Evolutionary conservation across 2,329 filamentous ascomycete species (phyloP), one percentile per base, ranked within the genome.

Genomic region (Xylariales sp.): DNA sequence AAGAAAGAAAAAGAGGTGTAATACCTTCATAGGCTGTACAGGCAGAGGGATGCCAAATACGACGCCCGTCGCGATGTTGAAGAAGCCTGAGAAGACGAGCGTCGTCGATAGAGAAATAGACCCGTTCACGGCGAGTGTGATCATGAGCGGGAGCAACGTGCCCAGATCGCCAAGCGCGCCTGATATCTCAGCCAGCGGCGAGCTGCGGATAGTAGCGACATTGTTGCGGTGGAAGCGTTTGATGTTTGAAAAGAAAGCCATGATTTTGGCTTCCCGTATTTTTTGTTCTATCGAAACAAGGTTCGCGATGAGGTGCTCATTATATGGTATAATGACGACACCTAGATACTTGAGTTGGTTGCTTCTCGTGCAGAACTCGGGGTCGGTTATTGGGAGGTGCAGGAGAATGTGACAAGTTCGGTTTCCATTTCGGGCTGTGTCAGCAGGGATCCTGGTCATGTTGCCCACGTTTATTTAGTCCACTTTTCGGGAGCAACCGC

Each of bases 41-140:
- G 94, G 94, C 3, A 97, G 81, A 1, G 95, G 95, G 48, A 98
- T 91, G 6, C 95, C 95, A 75, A 97, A 98, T 39, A 90, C 80
- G 1, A 90, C 77, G 18, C 95, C 96, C 0, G 94, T 97, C 12
- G 92, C 75, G 63, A 97, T 88, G 75, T 98, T 98, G 79, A 91
- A 95, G 9, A 94, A 76, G 1, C 96, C 96, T 0, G 93, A 94
- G 78, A 97, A 96, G 5, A 98, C 88, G 0, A 98, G 86, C 0
- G 95, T 97, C 55, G 90, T 90, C 32, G 93, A 89, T 1, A 98
- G 86, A 28, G 93, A 91, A 74, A 98, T 92, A 8, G 92, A 94
- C 41, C 86, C 84, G 71, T 93, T 91, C 34, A 93, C 81, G 0
- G 94, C 90, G 34, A 98, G 88, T 2, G 94, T 93, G 75, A 97